Conservation (phyloP, 768 basidiomycete species). For the Trametes coccinea region DNA sequence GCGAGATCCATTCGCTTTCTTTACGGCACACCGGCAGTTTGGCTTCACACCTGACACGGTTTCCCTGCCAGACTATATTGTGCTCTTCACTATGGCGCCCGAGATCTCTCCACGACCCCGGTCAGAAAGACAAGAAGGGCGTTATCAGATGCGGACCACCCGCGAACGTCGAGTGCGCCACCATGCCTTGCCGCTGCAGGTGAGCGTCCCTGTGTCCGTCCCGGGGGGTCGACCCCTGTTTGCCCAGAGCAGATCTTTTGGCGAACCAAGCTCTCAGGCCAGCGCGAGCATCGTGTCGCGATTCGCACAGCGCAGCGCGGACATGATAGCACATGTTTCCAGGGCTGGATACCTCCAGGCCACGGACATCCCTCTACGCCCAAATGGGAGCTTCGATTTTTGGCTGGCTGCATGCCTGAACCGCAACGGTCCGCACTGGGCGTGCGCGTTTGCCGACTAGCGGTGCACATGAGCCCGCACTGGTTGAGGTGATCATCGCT, state of each 20-base stretch:
- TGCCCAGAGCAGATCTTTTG: slow-evolving; percentile 13
- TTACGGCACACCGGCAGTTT: slow-evolving; percentile 10
- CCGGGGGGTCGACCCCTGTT: slow-evolving; percentile 5
- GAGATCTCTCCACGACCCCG: slow-evolving; percentile 7
- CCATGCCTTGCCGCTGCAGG: slow-evolving; percentile 7
- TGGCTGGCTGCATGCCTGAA: slow-evolving; percentile 7
- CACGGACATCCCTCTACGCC: slow-evolving; percentile 6
- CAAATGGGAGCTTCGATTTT: neutral
- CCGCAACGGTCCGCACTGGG: slow-evolving; percentile 11
- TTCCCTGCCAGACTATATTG: slow-evolving; percentile 9
- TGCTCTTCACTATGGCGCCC: neutral
- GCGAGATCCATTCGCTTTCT: neutral
- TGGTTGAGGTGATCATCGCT: slow-evolving; percentile 17
- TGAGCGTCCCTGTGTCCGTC: neutral
- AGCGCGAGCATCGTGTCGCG: slow-evolving; percentile 12
- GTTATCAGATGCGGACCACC: slow-evolving; percentile 16
- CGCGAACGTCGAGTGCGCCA: slow-evolving; percentile 7
- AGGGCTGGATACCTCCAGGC: slow-evolving; percentile 11
- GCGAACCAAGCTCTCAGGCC: slow-evolving; percentile 12
- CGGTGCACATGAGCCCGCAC: slow-evolving; percentile 11
- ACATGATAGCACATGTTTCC: slow-evolving; percentile 1
- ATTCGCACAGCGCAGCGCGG: slow-evolving; percentile 14
- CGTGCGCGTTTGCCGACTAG: slow-evolving; percentile 17
- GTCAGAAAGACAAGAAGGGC: slow-evolving; percentile 8
- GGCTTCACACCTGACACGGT: slow-evolving; percentile 12